Percentiles rank a stretch among this genome's conserved stretches.
Conservation (phyloP, 768 basidiomycete genomes). For the Infundibulicybe gibba region DNA sequence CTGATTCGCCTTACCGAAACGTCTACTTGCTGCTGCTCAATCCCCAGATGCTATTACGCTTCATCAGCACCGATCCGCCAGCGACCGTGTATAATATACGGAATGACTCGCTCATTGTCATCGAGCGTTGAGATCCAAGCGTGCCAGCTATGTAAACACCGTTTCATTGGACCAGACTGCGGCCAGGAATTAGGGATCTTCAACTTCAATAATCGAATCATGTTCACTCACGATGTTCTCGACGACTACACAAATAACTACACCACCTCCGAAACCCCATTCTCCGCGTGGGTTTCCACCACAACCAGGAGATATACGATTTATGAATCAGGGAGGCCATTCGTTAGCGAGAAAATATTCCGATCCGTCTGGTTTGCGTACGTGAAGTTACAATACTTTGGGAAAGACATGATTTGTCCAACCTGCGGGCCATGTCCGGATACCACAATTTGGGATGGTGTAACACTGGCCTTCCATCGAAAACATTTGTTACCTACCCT, state of each 20-base stretch:
- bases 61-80: not conserved
- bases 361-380: too few relatives aligned
- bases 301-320: constrained; percentile 16
- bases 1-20: not conserved
- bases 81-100: not conserved
- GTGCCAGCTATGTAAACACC: not conserved
- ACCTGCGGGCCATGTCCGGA: too few relatives aligned
- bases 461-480: constrained; percentile 22
- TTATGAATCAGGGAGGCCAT: constrained; percentile 5
- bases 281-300: constrained; percentile 20
- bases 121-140: not conserved
- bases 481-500: too few relatives aligned
- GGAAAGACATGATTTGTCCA: constrained; percentile 19
- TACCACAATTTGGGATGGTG: too few relatives aligned
- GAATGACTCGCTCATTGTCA: not conserved
- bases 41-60: not conserved
- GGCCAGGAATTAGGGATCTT: too few relatives aligned
- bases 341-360: too few relatives aligned
- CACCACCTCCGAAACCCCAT: constrained; percentile 31
- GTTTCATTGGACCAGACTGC: too few relatives aligned
- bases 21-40: too few relatives aligned
- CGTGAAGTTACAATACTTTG: too few relatives aligned
- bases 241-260: constrained; percentile 27
- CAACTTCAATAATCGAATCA: too few relatives aligned
- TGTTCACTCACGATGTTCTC: too few relatives aligned